Conservation (phyloP, 192 early-diverging fungal genomes). For the Allomyces arbusculus region DNA sequence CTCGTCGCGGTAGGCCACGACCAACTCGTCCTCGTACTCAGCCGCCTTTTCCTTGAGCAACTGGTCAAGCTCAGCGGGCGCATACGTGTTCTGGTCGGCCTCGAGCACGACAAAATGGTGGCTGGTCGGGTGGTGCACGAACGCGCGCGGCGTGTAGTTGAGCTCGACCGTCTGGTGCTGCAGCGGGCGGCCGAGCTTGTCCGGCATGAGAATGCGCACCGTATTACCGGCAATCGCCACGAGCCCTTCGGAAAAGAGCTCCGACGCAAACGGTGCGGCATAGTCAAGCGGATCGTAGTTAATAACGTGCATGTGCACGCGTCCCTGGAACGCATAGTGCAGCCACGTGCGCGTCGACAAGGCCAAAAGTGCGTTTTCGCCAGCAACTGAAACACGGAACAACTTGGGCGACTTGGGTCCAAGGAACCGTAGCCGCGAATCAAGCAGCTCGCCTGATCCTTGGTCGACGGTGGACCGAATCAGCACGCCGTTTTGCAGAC, state of each 20-base stretch:
- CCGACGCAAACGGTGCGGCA: slow-evolving; percentile 60
- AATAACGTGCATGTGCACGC: slow-evolving; percentile 60
- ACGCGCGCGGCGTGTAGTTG: slow-evolving; percentile 67
- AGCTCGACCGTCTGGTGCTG: slow-evolving; percentile 10
- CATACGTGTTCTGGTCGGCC: slow-evolving; percentile 57
- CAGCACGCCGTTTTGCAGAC: slow-evolving; percentile 73
- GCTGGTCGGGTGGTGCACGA: slow-evolving; percentile 46
- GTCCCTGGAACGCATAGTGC: slow-evolving; percentile 51
- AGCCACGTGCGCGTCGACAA: slow-evolving; percentile 77
- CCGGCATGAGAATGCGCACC: slow-evolving; percentile 17
- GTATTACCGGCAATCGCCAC: slow-evolving; percentile 72
- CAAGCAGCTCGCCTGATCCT: slow-evolving; percentile 58
- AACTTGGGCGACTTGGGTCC: slow-evolving; percentile 70
- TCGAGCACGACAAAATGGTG: slow-evolving; percentile 80
- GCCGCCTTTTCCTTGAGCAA: slow-evolving; percentile 25
- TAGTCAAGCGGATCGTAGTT: slow-evolving; percentile 67
- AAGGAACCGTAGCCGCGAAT: slow-evolving; percentile 63
- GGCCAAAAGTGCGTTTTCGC: slow-evolving; percentile 54
- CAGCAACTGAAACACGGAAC: slow-evolving; percentile 42
- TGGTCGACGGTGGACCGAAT: slow-evolving; percentile 68
- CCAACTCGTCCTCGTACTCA: slow-evolving; percentile 2
- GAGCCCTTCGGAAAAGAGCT: slow-evolving; percentile 71
- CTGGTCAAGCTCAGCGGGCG: slow-evolving; percentile 37
- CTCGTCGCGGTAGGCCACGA: slow-evolving; percentile 17
- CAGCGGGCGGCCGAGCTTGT: not conserved